Base-by-base conservation (phyloP, 495 filamentous ascomycete species). In the Penicillium waksmanii region DNA sequence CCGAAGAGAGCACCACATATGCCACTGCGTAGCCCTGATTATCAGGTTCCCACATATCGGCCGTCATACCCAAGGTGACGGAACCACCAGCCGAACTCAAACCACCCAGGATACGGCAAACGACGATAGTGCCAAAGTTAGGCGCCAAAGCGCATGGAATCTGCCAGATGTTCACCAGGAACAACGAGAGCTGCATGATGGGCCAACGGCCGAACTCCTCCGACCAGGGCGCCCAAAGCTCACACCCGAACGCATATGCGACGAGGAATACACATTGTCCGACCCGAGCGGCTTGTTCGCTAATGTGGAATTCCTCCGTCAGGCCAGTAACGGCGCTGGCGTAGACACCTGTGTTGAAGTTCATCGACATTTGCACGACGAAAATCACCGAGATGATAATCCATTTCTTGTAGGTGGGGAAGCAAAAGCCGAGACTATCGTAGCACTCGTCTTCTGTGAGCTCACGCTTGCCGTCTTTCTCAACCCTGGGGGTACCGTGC, bases 171-270 rank as follows among this genome's bases (percentile, higher is more conserved):
- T 93, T 93, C 65, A 91, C 87, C 17, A 93, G 68, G 43, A 84
- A 78, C 42, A 92, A 71, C 53, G 82, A 87, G 50, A 86, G 75
- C 77, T 92, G 90, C 61, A 92, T 77, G 66, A 92, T 81, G 3
- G 84, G 85, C 78, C 85, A 88, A 48, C 90, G 84, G n/a, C 90
- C 90, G 48, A 88, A 79, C 63, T 93, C 90, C 62, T 93, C 90
- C 19, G 81, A 86, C 89, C 89, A 93, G 0, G 90, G 90, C 0
- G 90, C 90, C 89, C 89, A 93, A 0, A 93, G 77, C 69, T 93
- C 90, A 68, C 88, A 92, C 7, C 90, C 89, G 66, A 93, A 91
- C 23, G 88, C 89, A 65, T 92, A 92, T 4, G 82, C 70, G 43
- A 92, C 76, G 35, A 93, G 77, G 75, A 91, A 93, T 51, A 90